Conservation (phyloP, 176 grass and related monocot genomes). For the Aegilops speltoides region DNA sequence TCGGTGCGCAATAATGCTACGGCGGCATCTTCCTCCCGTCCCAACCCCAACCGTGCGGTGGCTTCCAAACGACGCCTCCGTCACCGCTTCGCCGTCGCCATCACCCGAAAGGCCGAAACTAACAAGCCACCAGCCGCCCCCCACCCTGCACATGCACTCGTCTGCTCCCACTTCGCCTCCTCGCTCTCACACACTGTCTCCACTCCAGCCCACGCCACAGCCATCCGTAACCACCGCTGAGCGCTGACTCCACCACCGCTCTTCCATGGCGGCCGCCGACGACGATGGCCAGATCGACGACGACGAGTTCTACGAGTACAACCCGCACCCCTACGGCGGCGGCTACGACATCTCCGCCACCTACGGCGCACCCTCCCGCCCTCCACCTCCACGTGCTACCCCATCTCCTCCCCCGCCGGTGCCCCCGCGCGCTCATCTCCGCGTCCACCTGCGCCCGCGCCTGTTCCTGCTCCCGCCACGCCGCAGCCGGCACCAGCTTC, state of each 20-base stretch:
- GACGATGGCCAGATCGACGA: conserved; percentile 38
- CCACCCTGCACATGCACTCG: neutral
- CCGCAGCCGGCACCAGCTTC: neutral
- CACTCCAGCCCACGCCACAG: neutral
- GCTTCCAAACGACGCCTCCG: conserved; percentile 17
- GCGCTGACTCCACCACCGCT: neutral
- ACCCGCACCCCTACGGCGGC: conserved; percentile 79
- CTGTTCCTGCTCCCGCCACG: neutral
- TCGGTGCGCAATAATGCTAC: conserved; percentile 12
- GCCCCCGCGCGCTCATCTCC: neutral
- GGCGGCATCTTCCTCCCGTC: neutral
- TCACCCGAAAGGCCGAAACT: conserved; percentile 24
- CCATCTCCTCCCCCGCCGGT: conserved; percentile 25
- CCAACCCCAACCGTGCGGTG: neutral
- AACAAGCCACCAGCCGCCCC: conserved; percentile 31
- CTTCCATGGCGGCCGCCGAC: conserved; percentile 15
- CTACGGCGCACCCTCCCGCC: conserved; percentile 62
- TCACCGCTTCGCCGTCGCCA: conserved; percentile 18
- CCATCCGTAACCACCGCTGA: neutral
- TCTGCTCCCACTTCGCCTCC: neutral
- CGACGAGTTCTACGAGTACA: conserved; percentile 80
- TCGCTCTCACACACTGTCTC: neutral
- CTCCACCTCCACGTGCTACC: conserved; percentile 40
- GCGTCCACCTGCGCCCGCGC: neutral
- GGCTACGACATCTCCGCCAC: conserved; percentile 78